These are phyloP conservation scores for Diutina pseudorugosa DNA, from an alignment of 1,139 yeast genomes.

Conservation along the genomic window DNA sequence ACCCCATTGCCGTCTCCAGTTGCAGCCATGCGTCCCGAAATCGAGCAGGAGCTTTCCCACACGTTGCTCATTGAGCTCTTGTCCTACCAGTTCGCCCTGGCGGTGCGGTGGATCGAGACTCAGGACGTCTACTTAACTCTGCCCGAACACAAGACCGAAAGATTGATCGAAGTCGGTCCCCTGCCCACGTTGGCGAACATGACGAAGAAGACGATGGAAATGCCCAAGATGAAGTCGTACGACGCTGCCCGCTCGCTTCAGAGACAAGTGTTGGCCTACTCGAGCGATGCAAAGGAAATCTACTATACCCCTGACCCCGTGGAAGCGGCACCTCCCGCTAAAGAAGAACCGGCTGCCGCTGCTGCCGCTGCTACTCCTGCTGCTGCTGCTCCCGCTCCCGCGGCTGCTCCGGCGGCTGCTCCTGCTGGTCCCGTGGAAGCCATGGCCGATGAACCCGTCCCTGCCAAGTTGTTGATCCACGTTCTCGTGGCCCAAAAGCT, in stretches of 20 bases:
- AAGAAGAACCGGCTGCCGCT: conserved; percentile 7
- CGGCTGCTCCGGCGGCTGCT: conserved; percentile 36
- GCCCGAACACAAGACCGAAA: conserved; percentile 77
- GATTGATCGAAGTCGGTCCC: conserved; percentile 97
- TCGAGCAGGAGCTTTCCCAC: conserved; percentile 95
- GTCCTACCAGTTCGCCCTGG: conserved; percentile 98
- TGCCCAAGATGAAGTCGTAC: conserved; percentile 86
- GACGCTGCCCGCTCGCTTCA: conserved; percentile 95
- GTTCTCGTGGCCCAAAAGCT: conserved; percentile 91
- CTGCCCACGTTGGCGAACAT: conserved; percentile 97
- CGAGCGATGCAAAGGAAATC: conserved; percentile 91
- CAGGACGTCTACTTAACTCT: conserved; percentile 87
- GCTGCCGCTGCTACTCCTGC: conserved; percentile 36
- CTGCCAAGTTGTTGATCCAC: conserved; percentile 72
- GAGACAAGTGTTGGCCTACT: conserved; percentile 91
- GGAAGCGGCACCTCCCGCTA: conserved; percentile 38
- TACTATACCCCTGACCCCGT: conserved; percentile 89
- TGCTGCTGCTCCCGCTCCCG: conserved; percentile 47
- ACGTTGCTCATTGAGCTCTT: conserved; percentile 85
- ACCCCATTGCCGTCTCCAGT: too few species aligned
- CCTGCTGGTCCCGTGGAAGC: conserved; percentile 70
- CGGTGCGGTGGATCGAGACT: conserved; percentile 99
- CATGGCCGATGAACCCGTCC: conserved; percentile 80
- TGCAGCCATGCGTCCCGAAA: conserved; percentile 80
- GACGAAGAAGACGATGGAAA: conserved; percentile 92